Conservation (phyloP, 2,329 filamentous ascomycete species). For the Alternaria arbusti region DNA sequence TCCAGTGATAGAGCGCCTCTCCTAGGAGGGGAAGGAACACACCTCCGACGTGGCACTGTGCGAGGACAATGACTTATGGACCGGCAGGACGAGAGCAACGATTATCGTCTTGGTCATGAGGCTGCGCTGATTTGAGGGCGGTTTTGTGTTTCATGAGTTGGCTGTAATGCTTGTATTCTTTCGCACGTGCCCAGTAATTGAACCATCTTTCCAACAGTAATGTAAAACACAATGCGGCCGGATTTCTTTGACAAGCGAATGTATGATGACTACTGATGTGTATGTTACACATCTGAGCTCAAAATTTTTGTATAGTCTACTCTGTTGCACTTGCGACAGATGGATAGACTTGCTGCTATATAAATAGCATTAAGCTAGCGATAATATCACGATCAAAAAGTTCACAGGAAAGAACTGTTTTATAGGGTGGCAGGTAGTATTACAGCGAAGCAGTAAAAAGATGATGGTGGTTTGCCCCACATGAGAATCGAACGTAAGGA, state of each 20-base stretch:
- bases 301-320: neutral
- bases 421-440: neutral
- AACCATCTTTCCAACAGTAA: neutral
- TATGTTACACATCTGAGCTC: neutral
- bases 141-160: neutral
- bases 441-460: neutral
- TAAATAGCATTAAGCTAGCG: neutral
- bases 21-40: neutral
- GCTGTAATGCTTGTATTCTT: neutral
- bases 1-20: neutral
- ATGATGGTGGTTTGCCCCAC: neutral
- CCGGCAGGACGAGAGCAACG: neutral
- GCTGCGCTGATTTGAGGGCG: neutral
- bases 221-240: neutral
- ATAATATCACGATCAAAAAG: neutral
- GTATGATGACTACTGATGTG: neutral
- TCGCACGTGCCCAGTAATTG: neutral
- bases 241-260: neutral
- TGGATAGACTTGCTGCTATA: no score
- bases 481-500: neutral
- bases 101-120: neutral
- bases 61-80: neutral
- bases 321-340: neutral
- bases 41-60: neutral
- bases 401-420: neutral